Base-by-base conservation (phyloP, 2,329 filamentous ascomycete genomes). In the Fusarium xyrophilum region DNA sequence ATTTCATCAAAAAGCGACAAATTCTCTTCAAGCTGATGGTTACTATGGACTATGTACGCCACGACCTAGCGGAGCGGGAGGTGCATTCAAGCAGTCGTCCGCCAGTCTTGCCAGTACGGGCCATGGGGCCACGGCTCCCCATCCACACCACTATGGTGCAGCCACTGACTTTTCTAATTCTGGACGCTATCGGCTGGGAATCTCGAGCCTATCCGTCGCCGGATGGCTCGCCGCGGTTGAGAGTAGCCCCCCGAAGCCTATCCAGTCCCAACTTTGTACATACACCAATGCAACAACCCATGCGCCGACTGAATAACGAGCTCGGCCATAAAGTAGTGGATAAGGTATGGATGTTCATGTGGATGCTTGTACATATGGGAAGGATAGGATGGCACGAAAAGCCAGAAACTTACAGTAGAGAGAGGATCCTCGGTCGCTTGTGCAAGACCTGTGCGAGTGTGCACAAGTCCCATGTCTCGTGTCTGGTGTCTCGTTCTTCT, bases 141-240 rank as follows among this genome's bases (percentile, higher is more conserved):
- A 67, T 71, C 69, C 70, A 72, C 71, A 75, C 67, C 70, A 75
- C 63, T 63, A 76, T 73, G 76, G 76, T 75, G 74, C 75, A 77
- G 76, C 75, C 71, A 76, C 74, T 72, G 58, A 60, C 68, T 68
- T 65, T 76, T 77, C 77, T 78, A 78, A 78, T 77, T 78, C 77
- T 76, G 75, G 77, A 74, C 62, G 57, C 63, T 44, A 52, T 66
- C 58, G 61, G 65, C 53, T 67, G 50, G 53, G 61, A 58, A 60
- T 56, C 36, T 70, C 62, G 63, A 67, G 59, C 48, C 63, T 69
- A 69, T 69, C 67, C 67, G 60, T 63, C 68, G 60, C 73, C 74
- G 71, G 74, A 75, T 71, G 70, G 63, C 54, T 73, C 75, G 72
- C 68, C 74, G 74, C 69, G 71, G 72, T 68, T 67, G 72, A 74